Conservation (phyloP, 306 rosid species). For the Quillaja saponaria region DNA sequence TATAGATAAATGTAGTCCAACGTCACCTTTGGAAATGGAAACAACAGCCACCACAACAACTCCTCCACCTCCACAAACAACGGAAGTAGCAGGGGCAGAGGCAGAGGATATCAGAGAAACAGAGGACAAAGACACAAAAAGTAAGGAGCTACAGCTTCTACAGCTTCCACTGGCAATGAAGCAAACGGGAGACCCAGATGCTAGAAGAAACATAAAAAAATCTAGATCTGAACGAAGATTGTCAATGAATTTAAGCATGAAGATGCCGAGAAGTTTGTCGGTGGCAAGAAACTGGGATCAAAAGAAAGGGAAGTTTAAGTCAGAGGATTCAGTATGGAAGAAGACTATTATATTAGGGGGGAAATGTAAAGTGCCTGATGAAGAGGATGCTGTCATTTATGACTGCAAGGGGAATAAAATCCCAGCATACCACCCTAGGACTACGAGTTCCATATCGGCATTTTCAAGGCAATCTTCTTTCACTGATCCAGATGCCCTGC, state of each 20-base stretch:
- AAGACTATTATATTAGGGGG: conserved; percentile 83
- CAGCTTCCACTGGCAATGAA: conserved; percentile 67
- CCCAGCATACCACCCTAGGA: conserved; percentile 59
- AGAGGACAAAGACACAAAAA: conserved; percentile 13
- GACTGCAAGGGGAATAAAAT: conserved; percentile 67
- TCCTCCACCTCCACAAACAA: conserved; percentile 5
- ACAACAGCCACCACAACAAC: not conserved
- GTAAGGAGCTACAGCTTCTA: conserved; percentile 55
- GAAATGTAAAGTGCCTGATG: conserved; percentile 60
- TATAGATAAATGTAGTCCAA: not conserved
- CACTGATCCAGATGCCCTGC: conserved; percentile 36
- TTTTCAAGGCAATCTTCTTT: conserved; percentile 46
- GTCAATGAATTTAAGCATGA: conserved; percentile 44
- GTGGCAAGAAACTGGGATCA: conserved; percentile 44
- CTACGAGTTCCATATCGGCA: conserved; percentile 26
- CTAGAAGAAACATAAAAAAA: conserved; percentile 29
- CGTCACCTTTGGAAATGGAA: not conserved
- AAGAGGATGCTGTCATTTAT: conserved; percentile 48
- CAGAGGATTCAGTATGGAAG: conserved; percentile 78
- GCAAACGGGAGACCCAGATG: conserved; percentile 1
- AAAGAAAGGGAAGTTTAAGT: conserved; percentile 35
- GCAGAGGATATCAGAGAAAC: not conserved
- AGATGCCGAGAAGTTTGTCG: conserved; percentile 57
- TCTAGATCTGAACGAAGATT: conserved; percentile 50
- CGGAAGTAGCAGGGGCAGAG: conserved; percentile 10